Evolutionary conservation across 164 flowering plant species (phyloP).

Genomic region (Malania oleifera): DNA sequence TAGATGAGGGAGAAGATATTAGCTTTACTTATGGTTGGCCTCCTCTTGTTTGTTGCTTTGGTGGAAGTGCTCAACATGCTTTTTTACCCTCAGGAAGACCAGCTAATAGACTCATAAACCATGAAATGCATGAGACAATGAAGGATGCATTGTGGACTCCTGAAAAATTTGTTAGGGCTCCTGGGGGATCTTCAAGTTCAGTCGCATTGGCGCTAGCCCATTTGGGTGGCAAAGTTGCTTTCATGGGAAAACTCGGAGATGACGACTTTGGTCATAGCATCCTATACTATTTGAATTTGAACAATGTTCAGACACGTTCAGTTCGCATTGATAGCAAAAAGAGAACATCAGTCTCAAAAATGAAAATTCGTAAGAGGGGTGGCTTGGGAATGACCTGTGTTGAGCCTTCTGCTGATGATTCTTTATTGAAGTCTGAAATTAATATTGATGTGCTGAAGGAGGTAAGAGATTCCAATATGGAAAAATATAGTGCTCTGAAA

Average conservation of each 20-base stretch:
- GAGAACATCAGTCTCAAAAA: constrained; percentile 45
- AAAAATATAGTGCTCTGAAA: not conserved
- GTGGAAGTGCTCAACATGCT: constrained; percentile 85
- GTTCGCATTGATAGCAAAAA: constrained; percentile 52
- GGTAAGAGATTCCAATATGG: constrained; percentile 31
- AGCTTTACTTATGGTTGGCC: constrained; percentile 82
- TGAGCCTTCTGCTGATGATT: constrained; percentile 81
- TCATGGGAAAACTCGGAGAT: constrained; percentile 91
- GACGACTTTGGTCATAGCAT: constrained; percentile 74
- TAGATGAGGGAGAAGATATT: constrained; percentile 59
- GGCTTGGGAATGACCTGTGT: constrained; percentile 50
- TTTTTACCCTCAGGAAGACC: constrained; percentile 88
- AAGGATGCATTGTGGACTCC: constrained; percentile 67
- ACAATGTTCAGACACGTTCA: constrained; percentile 73
- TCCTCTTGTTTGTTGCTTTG: constrained; percentile 94
- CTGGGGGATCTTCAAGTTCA: constrained; percentile 66
- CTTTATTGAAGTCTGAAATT: constrained; percentile 69
- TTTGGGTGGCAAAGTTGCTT: constrained; percentile 82
- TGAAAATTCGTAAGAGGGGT: constrained; percentile 71
- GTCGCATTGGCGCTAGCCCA: constrained; percentile 78
- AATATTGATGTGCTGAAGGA: constrained; percentile 85
- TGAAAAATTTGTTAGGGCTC: constrained; percentile 60
- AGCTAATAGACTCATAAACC: constrained; percentile 71
- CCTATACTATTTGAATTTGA: constrained; percentile 59
- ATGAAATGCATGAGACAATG: constrained; percentile 62